These are phyloP conservation scores for Ministeria vibrans DNA, from an alignment of 78 protist species.

Conservation along the genomic window DNA sequence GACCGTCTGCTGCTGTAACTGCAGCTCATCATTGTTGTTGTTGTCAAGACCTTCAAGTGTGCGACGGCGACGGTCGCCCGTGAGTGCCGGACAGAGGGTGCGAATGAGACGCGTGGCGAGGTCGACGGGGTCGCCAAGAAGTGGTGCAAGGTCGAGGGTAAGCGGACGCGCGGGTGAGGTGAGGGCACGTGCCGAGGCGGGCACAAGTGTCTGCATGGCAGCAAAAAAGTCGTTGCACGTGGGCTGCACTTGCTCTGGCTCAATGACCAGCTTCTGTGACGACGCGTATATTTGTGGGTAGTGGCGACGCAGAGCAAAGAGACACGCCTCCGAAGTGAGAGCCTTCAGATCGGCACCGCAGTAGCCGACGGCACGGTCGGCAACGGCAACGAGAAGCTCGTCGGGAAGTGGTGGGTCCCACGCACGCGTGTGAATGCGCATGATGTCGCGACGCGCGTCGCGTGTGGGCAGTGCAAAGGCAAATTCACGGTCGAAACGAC, in stretches of 20 bases:
- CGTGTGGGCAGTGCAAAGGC: conserved; percentile 73
- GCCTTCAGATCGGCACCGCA: conserved; percentile 75
- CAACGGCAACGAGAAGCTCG: neutral
- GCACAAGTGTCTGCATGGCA: neutral
- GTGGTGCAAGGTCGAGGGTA: neutral
- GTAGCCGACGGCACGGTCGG: conserved; percentile 63
- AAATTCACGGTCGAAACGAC: conserved; percentile 91
- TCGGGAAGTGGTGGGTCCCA: conserved; percentile 7
- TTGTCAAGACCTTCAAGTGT: neutral
- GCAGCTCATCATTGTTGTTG: no score
- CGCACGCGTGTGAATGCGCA: neutral
- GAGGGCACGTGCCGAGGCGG: neutral
- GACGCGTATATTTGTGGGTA: conserved; percentile 2
- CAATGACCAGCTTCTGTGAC: neutral
- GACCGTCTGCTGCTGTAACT: no score
- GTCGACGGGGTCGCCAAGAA: neutral
- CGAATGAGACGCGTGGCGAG: neutral
- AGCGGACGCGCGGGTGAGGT: neutral
- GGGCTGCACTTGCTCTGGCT: neutral
- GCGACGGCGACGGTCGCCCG: no score
- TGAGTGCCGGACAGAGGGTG: neutral
- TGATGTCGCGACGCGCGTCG: neutral
- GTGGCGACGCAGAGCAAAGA: conserved; percentile 36
- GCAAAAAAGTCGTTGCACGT: neutral
- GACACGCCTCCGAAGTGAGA: conserved; percentile 76